These are phyloP conservation scores for Antarctomyces pellizariae DNA, from an alignment of 495 filamentous ascomycete genomes.

Conservation along the genomic window DNA sequence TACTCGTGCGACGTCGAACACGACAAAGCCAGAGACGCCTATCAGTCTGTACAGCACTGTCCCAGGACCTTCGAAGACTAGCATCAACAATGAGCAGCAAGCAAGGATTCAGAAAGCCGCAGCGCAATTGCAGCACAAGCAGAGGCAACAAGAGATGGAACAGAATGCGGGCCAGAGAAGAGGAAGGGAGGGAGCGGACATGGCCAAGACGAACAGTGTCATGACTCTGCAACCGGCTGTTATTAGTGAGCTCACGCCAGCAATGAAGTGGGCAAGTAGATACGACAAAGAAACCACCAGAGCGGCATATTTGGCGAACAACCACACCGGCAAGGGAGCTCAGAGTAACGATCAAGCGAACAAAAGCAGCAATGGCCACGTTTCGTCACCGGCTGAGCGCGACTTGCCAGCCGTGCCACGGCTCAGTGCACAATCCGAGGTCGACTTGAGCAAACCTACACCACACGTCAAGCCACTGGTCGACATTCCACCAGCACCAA, in stretches of 20 bases:
- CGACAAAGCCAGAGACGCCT: slow-evolving; percentile 19
- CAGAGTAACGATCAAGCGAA: slow-evolving; percentile 11
- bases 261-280: slow-evolving; percentile 85
- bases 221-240: slow-evolving; percentile 75
- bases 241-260: slow-evolving; percentile 67
- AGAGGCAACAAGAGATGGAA: slow-evolving; percentile 31
- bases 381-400: slow-evolving; percentile 4
- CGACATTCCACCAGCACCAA: slow-evolving; percentile 2
- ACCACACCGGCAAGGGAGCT: slow-evolving; percentile 40
- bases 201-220: slow-evolving; percentile 71
- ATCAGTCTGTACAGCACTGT: no score
- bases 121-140: slow-evolving; percentile 47
- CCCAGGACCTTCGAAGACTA: no score
- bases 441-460: no score
- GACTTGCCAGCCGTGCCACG: slow-evolving; percentile 8
- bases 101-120: slow-evolving; percentile 82
- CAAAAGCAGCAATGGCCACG: slow-evolving; percentile 12
- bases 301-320: slow-evolving; percentile 54
- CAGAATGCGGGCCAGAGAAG: slow-evolving; percentile 21
- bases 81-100: slow-evolving; percentile 78
- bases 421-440: no score
- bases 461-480: no score
- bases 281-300: slow-evolving; percentile 73
- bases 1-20: slow-evolving; percentile 42
- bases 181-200: slow-evolving; percentile 26